Percentiles rank a stretch among this genome's conserved stretches.
Evolutionary conservation across 805 yeast species (phyloP).

Genomic region (Starmerella asiatica): DNA sequence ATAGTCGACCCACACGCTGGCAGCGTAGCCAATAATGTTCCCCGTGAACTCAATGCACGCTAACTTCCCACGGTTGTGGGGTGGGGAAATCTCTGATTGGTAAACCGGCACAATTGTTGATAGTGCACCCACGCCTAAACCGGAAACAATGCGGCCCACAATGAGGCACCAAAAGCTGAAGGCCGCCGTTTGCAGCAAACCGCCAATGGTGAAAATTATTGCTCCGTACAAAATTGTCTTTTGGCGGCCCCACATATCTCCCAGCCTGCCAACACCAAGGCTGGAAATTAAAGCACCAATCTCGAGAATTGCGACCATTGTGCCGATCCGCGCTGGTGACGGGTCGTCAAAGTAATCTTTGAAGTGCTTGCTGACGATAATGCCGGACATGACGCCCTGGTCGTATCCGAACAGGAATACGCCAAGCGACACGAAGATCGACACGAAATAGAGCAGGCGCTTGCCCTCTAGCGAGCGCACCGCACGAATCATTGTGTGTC

Average conservation of each 20-base stretch:
- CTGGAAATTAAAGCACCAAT: conserved; percentile 77
- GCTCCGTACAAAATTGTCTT: conserved; percentile 73
- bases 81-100: conserved; percentile 80
- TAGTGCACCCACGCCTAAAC: conserved; percentile 76
- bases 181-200: conserved; percentile 55
- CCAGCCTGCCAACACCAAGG: conserved; percentile 59
- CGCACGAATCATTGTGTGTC: too few relatives aligned
- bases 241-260: conserved; percentile 69
- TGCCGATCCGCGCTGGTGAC: conserved; percentile 58
- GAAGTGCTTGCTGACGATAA: conserved; percentile 62
- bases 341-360: conserved; percentile 60
- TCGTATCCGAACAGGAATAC: conserved; percentile 67
- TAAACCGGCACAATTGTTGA: conserved; percentile 78
- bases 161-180: conserved; percentile 42
- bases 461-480: conserved; percentile 23
- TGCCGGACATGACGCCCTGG: conserved; percentile 85
- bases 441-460: conserved; percentile 31
- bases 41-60: conserved; percentile 86
- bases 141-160: conserved; percentile 65
- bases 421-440: conserved; percentile 34
- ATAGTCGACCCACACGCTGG: conserved; percentile 82
- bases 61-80: conserved; percentile 68
- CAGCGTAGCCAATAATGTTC: conserved; percentile 65
- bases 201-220: conserved; percentile 63
- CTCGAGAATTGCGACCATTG: conserved; percentile 79